Base-by-base conservation (phyloP, 352 stramenopile species). In the Phytophthora boehmeriae region DNA sequence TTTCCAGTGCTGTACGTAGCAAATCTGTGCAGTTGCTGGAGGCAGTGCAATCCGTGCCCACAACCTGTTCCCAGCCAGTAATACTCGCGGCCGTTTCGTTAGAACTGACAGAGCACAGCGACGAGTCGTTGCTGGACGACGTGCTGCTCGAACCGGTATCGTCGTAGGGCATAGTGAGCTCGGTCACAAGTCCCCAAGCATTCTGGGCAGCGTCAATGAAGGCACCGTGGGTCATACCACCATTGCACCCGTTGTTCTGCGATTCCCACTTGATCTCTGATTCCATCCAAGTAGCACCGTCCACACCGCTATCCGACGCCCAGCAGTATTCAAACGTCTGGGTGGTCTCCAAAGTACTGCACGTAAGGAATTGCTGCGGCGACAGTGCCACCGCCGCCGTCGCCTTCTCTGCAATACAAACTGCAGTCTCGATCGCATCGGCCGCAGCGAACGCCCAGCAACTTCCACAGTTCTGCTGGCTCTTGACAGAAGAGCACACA, bases 281-380 rank as follows among this genome's bases (percentile, higher is more conserved):
- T 10, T 75, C 59, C 25, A 93, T 68, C 84, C 84, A 93, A 11
- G 73, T 63, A 2, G 79, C 78, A 0, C 80, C 78, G 11, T 45
- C 58, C 10, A 81, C 75, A 8, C 75, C 71, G 19, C 43, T 67
- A 30, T 69, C 62, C 11, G 75, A 68, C 1, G 79, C 78, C 81
- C 83, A 93, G 56, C 84, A 93, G 60, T 93, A 93, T 16, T 73
- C 76, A 55, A 92, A 93, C 5, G 80, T 86, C 58, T 90, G 71
- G 46, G 82, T 83, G 1, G 78, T 89, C 35, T 83, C 69, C 28
- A 80, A 63, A 14, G 65, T 90, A 49, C 80, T 91, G 55, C 84
- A 92, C 6, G 73, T 80, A 11, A 93, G 55, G 42, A 93, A 86
- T 49, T 93, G 84, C 69, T 93, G 80, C n/a, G 84, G 80, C 2